These are phyloP conservation scores for Cylindrotheca fusiformis DNA, from an alignment of 108 stramenopile species.

Conservation along the genomic window DNA sequence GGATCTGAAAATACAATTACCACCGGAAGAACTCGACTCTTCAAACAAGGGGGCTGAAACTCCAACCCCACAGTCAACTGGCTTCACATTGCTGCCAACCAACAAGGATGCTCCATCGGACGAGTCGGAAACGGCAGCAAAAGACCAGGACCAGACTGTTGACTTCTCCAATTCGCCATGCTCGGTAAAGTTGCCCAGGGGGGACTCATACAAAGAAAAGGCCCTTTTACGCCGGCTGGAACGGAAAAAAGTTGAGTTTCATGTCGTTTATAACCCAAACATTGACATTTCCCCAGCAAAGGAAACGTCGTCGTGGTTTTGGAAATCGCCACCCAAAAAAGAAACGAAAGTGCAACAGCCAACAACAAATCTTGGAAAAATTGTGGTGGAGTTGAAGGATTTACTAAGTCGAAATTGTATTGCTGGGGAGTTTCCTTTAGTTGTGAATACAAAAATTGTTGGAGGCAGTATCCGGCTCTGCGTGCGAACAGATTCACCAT, in stretches of 20 bases:
- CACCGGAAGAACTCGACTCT: slow-evolving; percentile 19
- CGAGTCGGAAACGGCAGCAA: not conserved
- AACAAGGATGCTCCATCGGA: not conserved
- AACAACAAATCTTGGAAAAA: slow-evolving; percentile 12
- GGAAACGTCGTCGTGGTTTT: not conserved
- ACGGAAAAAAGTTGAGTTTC: slow-evolving; percentile 13
- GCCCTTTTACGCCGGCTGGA: slow-evolving; percentile 26
- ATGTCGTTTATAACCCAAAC: not conserved
- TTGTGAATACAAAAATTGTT: slow-evolving; percentile 12
- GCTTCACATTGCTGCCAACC: not conserved
- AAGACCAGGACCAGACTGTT: not conserved
- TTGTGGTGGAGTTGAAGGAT: slow-evolving; percentile 24
- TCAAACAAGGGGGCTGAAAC: not conserved
- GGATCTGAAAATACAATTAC: slow-evolving; percentile 25
- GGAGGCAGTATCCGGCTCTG: slow-evolving; percentile 24
- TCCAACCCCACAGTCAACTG: not conserved
- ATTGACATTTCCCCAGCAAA: not conserved
- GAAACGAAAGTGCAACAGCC: not conserved
- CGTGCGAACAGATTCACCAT: slow-evolving; percentile 22
- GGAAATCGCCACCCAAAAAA: not conserved
- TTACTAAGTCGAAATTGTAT: slow-evolving; percentile 19
- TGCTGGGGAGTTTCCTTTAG: slow-evolving; percentile 27
- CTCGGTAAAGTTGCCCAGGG: slow-evolving; percentile 11
- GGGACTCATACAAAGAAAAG: slow-evolving; percentile 21
- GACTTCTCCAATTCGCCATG: not conserved